These are phyloP conservation scores for Medicago truncatula DNA, from an alignment of 306 rosid genomes.

Conservation along the genomic window DNA sequence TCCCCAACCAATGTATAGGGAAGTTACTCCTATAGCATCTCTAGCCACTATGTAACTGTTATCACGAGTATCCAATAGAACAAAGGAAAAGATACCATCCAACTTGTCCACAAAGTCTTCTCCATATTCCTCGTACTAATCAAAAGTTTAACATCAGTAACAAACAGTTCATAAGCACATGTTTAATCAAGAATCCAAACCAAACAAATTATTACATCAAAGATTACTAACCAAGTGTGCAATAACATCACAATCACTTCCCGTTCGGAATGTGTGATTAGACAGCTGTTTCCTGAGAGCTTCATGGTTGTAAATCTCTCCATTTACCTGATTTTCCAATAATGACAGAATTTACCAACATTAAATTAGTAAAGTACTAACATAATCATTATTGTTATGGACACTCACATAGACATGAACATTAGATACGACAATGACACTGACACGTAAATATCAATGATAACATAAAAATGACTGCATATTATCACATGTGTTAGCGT, in stretches of 20 bases:
- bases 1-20: slow-evolving; percentile 97
- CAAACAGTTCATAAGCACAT: not conserved
- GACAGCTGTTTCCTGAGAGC: slow-evolving; percentile 71
- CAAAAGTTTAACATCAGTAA: slow-evolving; percentile 32
- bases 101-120: slow-evolving; percentile 86
- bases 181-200: slow-evolving; percentile 1
- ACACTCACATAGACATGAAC: not conserved
- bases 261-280: slow-evolving; percentile 81
- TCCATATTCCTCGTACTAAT: slow-evolving; percentile 87
- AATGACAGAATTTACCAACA: not conserved
- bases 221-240: slow-evolving; percentile 68
- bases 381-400: not conserved
- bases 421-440: not conserved
- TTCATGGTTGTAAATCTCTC: slow-evolving; percentile 96
- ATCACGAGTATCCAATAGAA: slow-evolving; percentile 89
- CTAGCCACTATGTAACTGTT: slow-evolving; percentile 91
- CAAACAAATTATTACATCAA: not conserved
- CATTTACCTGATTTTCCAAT: slow-evolving; percentile 67
- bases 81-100: slow-evolving; percentile 93
- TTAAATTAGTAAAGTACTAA: not conserved
- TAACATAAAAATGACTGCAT: not conserved
- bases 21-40: slow-evolving; percentile 96
- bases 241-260: slow-evolving; percentile 96
- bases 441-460: no score
- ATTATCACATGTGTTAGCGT: not conserved